Evolutionary conservation across 805 yeast genomes (phyloP), one percentile per base, ranked within the genome.

Genomic region (Vanderwaltozyma verrucispora): DNA sequence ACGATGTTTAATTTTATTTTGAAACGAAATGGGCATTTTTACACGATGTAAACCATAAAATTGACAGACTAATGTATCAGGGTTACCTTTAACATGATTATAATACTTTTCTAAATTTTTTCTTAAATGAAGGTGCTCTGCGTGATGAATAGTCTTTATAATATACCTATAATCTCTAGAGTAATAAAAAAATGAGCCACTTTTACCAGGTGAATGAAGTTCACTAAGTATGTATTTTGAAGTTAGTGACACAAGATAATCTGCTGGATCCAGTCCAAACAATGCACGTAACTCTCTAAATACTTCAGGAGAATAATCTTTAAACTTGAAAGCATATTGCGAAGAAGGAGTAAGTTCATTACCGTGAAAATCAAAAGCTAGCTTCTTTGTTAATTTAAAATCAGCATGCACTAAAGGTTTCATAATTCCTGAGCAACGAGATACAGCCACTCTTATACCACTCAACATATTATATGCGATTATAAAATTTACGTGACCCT

Each of bases 391-490:
- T 10, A 74, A 64, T 25, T 62, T 65, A 56, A 88, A 92, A 56
- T 89, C 96, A 13, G 65, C 69, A 9, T 45, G 80, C 2, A 69
- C 71, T 30, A 92, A 63, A 15, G 80, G 79, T 37, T 80, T 74
- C 73, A 85, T 82, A 10, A 80, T 69, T 27, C 94, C 94, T 0
- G 96, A 84, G 50, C 94, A 81, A 40, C 96, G 68, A 3, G 95
- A 85, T 0, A 92, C 97, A 0, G 96, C 88, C 8, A 87, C 94
- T 40, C 98, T 71, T 33, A 92, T 92, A 2, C 99, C 98, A 0
- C 97, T 88, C 40, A 94, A 71, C 96, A 92, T 89, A 59, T 89
- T 87, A 60, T 92, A 94, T 1, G 96, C 98, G 68, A 89, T 77
- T 20, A 87, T 84, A 51, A 80, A 92, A 58, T 88, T 92, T 35